Evolutionary conservation across 352 stramenopile genomes (phyloP).

Genomic region (Phytopythium sindhum): DNA sequence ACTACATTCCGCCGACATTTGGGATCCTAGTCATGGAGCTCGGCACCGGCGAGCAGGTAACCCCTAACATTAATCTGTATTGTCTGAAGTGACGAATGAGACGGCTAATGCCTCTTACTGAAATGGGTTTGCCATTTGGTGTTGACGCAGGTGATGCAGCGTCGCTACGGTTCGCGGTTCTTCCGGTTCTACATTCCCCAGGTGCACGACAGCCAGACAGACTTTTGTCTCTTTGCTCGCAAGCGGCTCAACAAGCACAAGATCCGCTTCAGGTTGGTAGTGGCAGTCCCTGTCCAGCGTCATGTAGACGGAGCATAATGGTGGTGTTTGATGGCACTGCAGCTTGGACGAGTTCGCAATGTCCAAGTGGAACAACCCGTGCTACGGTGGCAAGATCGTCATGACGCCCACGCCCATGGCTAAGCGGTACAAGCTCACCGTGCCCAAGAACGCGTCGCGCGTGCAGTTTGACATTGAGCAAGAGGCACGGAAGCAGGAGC

Average conservation of each 20-base stretch:
- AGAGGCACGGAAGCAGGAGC: slow-evolving; percentile 66
- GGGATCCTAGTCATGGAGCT: slow-evolving; percentile 78
- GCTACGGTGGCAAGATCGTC: slow-evolving; percentile 58
- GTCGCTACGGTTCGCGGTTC: slow-evolving; percentile 65
- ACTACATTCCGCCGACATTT: slow-evolving; percentile 42
- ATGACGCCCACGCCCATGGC: slow-evolving; percentile 41
- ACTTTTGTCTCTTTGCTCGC: slow-evolving; percentile 76
- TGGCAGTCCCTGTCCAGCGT: neutral
- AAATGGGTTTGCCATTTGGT: neutral
- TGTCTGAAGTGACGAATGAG: neutral
- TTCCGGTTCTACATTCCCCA: slow-evolving; percentile 77
- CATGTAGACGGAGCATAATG: neutral
- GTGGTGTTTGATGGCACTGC: slow-evolving; percentile 1
- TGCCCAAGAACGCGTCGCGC: slow-evolving; percentile 37
- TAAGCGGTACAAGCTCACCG: slow-evolving; percentile 53
- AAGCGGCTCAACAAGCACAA: slow-evolving; percentile 76
- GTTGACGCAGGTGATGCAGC: slow-evolving; percentile 24
- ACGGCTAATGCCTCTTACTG: neutral
- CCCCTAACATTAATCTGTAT: too few relatives aligned
- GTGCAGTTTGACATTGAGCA: slow-evolving; percentile 72
- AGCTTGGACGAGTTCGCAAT: slow-evolving; percentile 58
- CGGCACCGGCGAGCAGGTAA: slow-evolving; percentile 37
- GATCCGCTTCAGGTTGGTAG: slow-evolving; percentile 61
- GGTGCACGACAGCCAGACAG: slow-evolving; percentile 58
- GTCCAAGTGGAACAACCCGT: slow-evolving; percentile 58